These are phyloP conservation scores for Penstemon eatonii DNA, from an alignment of 257 asterid species.

Conservation along the genomic window DNA sequence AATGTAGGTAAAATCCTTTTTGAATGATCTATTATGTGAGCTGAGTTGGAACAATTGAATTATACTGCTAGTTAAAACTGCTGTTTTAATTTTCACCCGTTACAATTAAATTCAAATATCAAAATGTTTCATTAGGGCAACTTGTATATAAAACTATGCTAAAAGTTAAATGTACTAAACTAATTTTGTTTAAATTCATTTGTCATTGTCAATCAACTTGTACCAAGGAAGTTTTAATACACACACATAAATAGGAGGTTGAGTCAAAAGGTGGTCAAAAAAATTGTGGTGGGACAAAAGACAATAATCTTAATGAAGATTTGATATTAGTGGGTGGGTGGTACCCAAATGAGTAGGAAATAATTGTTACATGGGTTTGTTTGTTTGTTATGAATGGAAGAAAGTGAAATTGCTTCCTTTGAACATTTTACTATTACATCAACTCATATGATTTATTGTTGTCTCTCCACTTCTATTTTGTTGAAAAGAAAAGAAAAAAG, in stretches of 20 bases:
- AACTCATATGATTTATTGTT: conserved; percentile 13
- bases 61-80: no score
- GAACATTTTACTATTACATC: conserved; percentile 6
- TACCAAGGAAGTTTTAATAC: neutral
- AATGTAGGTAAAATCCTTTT: no score
- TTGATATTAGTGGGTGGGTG: conserved; percentile 41
- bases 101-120: no score
- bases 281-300: conserved; percentile 36
- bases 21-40: no score
- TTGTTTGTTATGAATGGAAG: conserved; percentile 26
- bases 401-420: neutral
- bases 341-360: conserved; percentile 58
- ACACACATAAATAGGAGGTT: conserved; percentile 17
- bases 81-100: no score
- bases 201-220: conserved; percentile 17
- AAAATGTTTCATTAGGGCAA: no score
- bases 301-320: conserved; percentile 40
- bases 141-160: no score
- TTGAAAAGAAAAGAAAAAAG: conserved; percentile 7
- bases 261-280: conserved; percentile 55
- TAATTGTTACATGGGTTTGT: conserved; percentile 30
- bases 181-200: neutral
- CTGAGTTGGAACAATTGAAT: no score
- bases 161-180: no score
- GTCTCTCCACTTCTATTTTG: conserved; percentile 15